Evolutionary conservation across 2,329 filamentous ascomycete genomes (phyloP).

Genomic region (Pseudocercospora vitis): DNA sequence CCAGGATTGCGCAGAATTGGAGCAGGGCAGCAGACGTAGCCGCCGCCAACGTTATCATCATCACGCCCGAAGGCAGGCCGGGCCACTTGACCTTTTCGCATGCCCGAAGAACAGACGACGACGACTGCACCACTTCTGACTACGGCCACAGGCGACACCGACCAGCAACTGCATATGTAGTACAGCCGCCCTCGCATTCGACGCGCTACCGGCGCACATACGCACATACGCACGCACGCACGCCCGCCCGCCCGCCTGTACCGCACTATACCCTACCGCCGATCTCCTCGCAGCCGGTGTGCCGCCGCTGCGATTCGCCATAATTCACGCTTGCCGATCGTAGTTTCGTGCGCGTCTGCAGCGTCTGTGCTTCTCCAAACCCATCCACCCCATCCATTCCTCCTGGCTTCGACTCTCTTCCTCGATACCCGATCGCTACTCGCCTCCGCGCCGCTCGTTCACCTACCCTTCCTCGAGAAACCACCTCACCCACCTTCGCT

Average conservation of each 20-base stretch:
- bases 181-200: too few species aligned
- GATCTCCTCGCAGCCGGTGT: neutral
- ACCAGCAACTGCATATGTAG: too few species aligned
- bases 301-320: neutral
- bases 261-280: too few species aligned
- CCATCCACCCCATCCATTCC: neutral
- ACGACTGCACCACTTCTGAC: too few species aligned
- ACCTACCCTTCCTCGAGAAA: neutral
- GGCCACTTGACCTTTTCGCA: neutral
- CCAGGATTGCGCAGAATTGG: slow-evolving; percentile 1
- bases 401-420: slow-evolving; percentile 8
- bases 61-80: neutral
- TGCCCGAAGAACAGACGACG: too few species aligned
- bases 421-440: slow-evolving; percentile 12
- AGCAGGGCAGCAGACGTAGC: neutral
- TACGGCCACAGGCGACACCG: too few species aligned
- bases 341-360: neutral
- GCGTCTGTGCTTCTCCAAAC: neutral
- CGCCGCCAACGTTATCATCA: too few species aligned
- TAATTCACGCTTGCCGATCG: neutral
- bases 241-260: too few species aligned
- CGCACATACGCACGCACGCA: too few species aligned
- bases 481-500: slow-evolving; percentile 10
- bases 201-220: too few species aligned
- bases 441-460: slow-evolving; percentile 2